phyloP scores from a whole-genome alignment of 2,329 filamentous ascomycete genomes.

The Aspergillus sp. region DNA sequence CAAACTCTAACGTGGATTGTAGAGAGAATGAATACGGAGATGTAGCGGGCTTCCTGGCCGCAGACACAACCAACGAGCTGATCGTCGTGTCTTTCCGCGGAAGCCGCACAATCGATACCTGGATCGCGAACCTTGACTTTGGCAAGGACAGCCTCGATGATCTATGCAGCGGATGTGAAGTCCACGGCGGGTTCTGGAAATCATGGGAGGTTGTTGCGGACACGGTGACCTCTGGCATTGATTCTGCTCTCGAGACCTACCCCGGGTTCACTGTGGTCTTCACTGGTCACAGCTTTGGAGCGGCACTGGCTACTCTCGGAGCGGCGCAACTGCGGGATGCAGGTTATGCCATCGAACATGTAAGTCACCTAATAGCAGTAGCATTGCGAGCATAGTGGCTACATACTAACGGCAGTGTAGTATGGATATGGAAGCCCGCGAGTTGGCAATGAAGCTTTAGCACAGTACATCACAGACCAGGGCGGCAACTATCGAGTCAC shows the following conservation, averaged over 20 bases:
- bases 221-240: conserved; percentile 40
- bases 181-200: conserved; percentile 49
- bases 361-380: conserved; percentile 24
- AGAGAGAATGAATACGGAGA: conserved; percentile 36
- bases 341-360: conserved; percentile 44
- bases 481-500: conserved; percentile 39
- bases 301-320: conserved; percentile 51
- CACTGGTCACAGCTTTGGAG: conserved; percentile 54
- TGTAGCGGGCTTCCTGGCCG: conserved; percentile 49
- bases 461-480: conserved; percentile 39
- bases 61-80: conserved; percentile 44
- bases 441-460: conserved; percentile 40
- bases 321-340: conserved; percentile 46
- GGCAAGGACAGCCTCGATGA: conserved; percentile 28
- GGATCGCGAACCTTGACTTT: conserved; percentile 35
- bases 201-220: conserved; percentile 44
- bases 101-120: conserved; percentile 30
- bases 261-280: conserved; percentile 46
- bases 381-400: neutral
- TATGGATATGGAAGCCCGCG: conserved; percentile 47
- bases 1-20: neutral
- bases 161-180: conserved; percentile 47
- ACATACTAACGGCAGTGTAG: conserved; percentile 22
- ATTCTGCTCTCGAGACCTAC: conserved; percentile 28
- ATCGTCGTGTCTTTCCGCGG: conserved; percentile 40